Base-by-base conservation (phyloP, 129 eudicot species). In the Glebionis coronaria region DNA sequence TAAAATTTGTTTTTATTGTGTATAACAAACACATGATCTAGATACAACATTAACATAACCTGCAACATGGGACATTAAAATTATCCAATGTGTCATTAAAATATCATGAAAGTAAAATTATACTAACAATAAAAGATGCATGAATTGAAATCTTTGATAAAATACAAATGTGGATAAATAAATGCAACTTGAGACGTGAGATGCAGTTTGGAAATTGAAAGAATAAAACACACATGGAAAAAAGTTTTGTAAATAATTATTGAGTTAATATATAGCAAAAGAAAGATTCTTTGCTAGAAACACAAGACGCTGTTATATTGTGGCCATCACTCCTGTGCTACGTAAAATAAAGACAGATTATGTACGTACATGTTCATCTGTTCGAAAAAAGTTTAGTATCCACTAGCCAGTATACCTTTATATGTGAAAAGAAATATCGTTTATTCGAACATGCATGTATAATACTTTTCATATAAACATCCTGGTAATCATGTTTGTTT, bases 161-260 rank as follows among this genome's bases (percentile, higher is more conserved):
- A 45, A 20, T 44, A 69, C 19, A 45, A 53, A 44, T 55, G 4
- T 10, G 18, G 25, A 56, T 29, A 44, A 23, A 69, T 3, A 56
- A 56, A 56, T 21, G 31, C 65, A 56, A 57, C 27, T n/a, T 56
- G 46, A n/a, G 29, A 18, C 38, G 72, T 16, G 47, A 29, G 50
- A 18, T 53, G 58, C 58, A 53, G 28, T 53, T 53, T 53, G 28
- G 3, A 6, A 59, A 29, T 31, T 27, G 11, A 59, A 31, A 31
- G 65, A 59, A 59, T 59, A 59, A 29, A 59, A 59, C 16, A 60
- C 45, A 23, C 62, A 23, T 56, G 62, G 62, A 12, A 60, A 56
- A 60, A 29, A 60, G 65, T 60, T n/a, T n/a, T n/a, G n/a, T 60
- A 0, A 14, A 4, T 29, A 13, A 13, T 27, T 27, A 4, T 59